Evolutionary conservation across 257 asterid genomes (phyloP).

Genomic region (Ballota nigra): DNA sequence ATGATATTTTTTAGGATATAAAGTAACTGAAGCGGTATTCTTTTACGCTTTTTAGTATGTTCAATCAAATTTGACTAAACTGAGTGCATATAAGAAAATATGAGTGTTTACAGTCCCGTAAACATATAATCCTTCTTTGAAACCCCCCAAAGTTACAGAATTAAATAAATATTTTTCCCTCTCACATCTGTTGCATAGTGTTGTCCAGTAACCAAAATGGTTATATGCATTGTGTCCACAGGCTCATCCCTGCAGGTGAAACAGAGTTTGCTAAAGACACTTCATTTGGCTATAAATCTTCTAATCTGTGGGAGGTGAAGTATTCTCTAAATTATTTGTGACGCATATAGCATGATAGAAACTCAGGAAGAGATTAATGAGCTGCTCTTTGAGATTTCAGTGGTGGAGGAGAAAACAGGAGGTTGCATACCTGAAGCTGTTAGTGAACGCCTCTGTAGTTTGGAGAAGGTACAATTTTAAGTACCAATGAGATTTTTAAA

Average conservation of each 20-base stretch:
- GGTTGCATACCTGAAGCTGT: slow-evolving; percentile 91
- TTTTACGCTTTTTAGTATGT: no score
- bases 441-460: slow-evolving; percentile 78
- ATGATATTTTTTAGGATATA: no score
- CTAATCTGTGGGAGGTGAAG: slow-evolving; percentile 88
- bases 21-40: no score
- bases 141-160: neutral
- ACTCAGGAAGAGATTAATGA: slow-evolving; percentile 7
- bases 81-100: no score
- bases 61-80: no score
- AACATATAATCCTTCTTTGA: no score
- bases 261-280: slow-evolving; percentile 98
- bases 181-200: neutral
- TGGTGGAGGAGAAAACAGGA: slow-evolving; percentile 95
- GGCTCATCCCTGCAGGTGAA: slow-evolving; percentile 97
- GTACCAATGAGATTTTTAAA: neutral
- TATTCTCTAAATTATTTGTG: slow-evolving; percentile 7
- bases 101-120: no score
- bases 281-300: slow-evolving; percentile 88
- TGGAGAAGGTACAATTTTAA: slow-evolving; percentile 62
- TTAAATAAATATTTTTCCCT: no score
- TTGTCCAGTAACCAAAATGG: slow-evolving; percentile 15
- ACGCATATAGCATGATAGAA: slow-evolving; percentile 1
- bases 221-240: slow-evolving; percentile 31
- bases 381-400: slow-evolving; percentile 42